Evolutionary conservation across 345 rosid species (phyloP), one percentile per base, ranked within the genome.

Genomic region (Salix purpurea): DNA sequence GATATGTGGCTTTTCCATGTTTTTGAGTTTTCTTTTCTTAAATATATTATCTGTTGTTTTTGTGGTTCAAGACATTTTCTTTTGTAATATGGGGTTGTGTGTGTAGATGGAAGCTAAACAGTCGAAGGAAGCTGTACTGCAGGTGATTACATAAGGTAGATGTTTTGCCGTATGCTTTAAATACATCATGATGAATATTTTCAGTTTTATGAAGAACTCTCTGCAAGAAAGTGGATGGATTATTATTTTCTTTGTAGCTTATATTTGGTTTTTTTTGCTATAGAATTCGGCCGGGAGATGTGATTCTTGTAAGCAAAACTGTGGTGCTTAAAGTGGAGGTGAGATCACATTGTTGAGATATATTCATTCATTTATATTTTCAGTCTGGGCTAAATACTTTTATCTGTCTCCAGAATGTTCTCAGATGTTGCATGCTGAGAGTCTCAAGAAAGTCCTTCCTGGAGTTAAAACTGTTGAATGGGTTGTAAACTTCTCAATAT

Each of bases 241-340:
- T n/a, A 64, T 40, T 11, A 2, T 4, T 4, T 34, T 12, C 21
- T 13, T 50, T 7, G 19, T 15, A 16, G 5, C n/a, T 54, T 52
- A 69, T 52, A 28, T 64, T 28, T 44, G 23, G 24, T 64, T 50
- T 74, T 19, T 79, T 81, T 81, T 82, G 70, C 60, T 74, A 67
- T 85, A 94, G 97, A 73, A 88, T 94, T 67, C 75, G 74, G 56
- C 70, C 89, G 2, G 91, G 92, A 72, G 87, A 77, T 48, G 82
- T 88, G 75, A 80, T 92, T 72, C 85, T 94, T 60, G 74, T 89
- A 69, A 94, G 90, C 77, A 86, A 88, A 82, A 86, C 87, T 76
- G 69, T 91, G 87, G 84, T 90, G 84, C 36, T 32, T 32, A 32
- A 32, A 32, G 36, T 32, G 36, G 36, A 91, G 97, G 97, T 94